Percentiles rank a stretch among this genome's conserved stretches.
phyloP scores from a whole-genome alignment of 2,329 filamentous ascomycete species.

The Fusarium sp. region DNA sequence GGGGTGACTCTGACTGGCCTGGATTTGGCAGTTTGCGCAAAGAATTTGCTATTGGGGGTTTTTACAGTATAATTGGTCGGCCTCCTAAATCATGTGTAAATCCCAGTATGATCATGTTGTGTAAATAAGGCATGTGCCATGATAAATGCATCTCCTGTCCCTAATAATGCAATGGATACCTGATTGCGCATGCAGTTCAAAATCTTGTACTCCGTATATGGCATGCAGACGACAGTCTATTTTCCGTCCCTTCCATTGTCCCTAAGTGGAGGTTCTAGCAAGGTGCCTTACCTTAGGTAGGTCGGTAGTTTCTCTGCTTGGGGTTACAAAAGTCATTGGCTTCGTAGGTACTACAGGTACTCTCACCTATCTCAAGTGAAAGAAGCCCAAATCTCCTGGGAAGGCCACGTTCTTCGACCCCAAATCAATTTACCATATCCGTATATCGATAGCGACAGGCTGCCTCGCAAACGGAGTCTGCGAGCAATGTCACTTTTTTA shows the following conservation, averaged over 20 bases:
- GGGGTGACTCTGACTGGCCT: not conserved
- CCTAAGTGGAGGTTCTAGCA: not conserved
- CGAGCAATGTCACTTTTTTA: constrained; percentile 19
- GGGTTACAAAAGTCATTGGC: not conserved
- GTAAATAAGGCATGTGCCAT: not conserved
- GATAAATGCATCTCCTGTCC: not conserved
- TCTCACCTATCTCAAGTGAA: not conserved
- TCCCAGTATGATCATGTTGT: not conserved
- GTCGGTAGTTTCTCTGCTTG: not conserved
- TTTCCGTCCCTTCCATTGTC: not conserved
- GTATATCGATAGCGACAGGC: constrained; percentile 1
- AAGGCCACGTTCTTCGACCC: not conserved
- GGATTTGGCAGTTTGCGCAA: not conserved
- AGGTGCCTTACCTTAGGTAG: not conserved
- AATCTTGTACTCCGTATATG: not conserved
- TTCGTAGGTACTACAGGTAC: not conserved
- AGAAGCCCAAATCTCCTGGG: not conserved
- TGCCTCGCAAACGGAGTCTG: constrained; percentile 23
- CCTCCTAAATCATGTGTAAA: not conserved
- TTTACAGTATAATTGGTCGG: not conserved
- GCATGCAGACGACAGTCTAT: not conserved
- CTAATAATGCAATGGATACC: not conserved
- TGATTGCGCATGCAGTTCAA: not conserved
- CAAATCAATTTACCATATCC: not conserved
- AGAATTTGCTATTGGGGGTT: not conserved